Evolutionary conservation across 768 basidiomycete species (phyloP).

Genomic region (Naganishia vishniacii): DNA sequence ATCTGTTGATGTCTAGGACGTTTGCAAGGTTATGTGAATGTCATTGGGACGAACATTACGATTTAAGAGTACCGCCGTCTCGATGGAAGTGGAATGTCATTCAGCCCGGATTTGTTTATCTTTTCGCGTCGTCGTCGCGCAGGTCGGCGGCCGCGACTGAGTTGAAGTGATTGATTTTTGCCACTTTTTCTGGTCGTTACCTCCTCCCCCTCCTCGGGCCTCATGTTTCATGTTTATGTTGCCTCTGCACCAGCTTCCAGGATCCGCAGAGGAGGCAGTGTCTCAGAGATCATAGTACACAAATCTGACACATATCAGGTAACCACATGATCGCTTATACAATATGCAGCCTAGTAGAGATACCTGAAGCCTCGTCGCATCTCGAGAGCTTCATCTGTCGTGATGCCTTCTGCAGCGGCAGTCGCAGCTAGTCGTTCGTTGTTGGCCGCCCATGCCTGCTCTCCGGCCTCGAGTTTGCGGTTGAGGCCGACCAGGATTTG

Average conservation of each 20-base stretch:
- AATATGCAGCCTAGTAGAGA: background rate
- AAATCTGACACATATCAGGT: too few species aligned
- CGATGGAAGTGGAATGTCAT: constrained; percentile 19
- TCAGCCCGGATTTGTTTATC: constrained; percentile 15
- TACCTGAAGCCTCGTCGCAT: background rate
- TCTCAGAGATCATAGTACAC: too few species aligned
- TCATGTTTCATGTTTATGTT: too few species aligned
- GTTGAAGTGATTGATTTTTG: too few species aligned
- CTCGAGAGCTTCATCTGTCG: background rate
- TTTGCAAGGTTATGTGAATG: background rate
- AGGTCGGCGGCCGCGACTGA: background rate
- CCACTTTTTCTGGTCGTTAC: background rate
- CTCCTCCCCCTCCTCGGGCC: background rate
- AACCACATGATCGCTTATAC: too few species aligned
- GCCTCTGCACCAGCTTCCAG: too few species aligned
- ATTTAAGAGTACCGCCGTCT: background rate
- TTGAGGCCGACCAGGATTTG: constrained; percentile 45
- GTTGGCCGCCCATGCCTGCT: constrained; percentile 33
- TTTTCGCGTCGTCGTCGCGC: background rate
- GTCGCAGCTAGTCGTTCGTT: background rate
- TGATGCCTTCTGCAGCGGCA: constrained; percentile 6
- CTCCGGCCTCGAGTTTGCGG: constrained; percentile 45
- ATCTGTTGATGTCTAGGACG: background rate
- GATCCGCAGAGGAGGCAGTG: too few species aligned
- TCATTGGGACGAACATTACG: too few species aligned